Base-by-base conservation (phyloP, 2,329 filamentous ascomycete species). In the Aspergillus puulaauensis region DNA sequence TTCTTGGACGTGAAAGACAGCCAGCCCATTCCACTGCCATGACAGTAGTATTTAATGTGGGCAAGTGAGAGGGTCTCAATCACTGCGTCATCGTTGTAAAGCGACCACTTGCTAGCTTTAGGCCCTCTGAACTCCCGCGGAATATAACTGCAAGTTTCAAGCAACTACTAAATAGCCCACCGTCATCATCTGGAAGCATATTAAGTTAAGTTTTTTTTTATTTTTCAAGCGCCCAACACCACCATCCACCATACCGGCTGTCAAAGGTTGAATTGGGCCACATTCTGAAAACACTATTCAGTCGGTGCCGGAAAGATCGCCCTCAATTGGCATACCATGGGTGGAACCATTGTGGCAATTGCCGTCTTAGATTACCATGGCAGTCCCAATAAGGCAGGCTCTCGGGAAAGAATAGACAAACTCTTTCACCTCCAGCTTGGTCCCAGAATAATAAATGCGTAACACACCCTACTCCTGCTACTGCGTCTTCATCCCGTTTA, bases 341-440 rank as follows among this genome's bases (percentile, higher is more conserved):
- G 44, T 53, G 50, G 50, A 45, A 50, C 50, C 50, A 23, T 24
- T 50, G 56, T 58, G 56, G 56, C 56, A 45, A 54, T 40, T 54
- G 47, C 51, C 21, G 43, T 57, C 27, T 46, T 50, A 27, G 37
- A 33, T 50, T 43, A 49, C 48, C 39, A 54, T 54, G 39, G 40
- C 37, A 14, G 39, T 56, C 37, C 40, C 19, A 41, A 45, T 46
- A 9, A 51, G 45, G 19, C 27, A 47, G 24, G 17, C 4, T 43
- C 24, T 24, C 37, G 14, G n/a, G 39, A 46, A 37, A n/a, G 37
- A 7, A 24, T 21, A 41, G n/a, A n/a, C 35, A 21, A 37, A 41
- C 37, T 45, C 45, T 45, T 44, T 40, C 17, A 15, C 27, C 23
- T 17, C 9, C 27, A 31, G 27, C 23, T 44, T 35, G 9, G 45